Evolutionary conservation across 345 rosid genomes (phyloP), one percentile per base, ranked within the genome.

Genomic region (Boechera retrofracta): DNA sequence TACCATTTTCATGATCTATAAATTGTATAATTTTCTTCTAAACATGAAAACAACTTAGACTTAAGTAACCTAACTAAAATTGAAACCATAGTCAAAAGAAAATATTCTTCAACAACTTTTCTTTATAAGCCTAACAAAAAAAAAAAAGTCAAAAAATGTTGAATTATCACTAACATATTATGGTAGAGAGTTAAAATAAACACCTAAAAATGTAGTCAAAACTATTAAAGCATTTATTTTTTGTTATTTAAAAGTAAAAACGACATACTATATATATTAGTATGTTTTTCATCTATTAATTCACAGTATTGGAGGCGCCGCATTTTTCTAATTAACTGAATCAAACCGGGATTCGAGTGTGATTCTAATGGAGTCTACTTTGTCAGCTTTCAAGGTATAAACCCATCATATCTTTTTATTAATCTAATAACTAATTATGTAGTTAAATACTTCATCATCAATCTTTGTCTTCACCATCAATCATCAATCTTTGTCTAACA

Each of bases 401-500:
- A 31, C 75, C 1, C 13, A 52, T 9, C 13, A 21, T 51, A 52
- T 52, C 13, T 52, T 52, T 7, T 18, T 1, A 1, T 18, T 18
- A 51, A 21, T 24, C 10, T 51, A 18, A 21, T 51, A 8, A 18
- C 11, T 16, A 49, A 5, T 7, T 3, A 49, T 49, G 16, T 48
- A 1, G 10, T 5, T 49, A 21, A 49, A 8, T 49, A 49, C 47
- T 49, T 15, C 21, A 47, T n/a, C 52, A 47, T 47, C 52, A 47
- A n/a, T 65, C 12, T 39, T 39, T 39, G 44, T 39, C 13, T 39
- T 58, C 53, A 26, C 61, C 68, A 60, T 42, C 12, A 42, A 49
- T 16, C 54, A 49, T 49, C 54, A 49, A 49, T 66, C 47, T 12
- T 39, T 39, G 44, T 2, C 44, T 39, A 39, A 9, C 13, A 39